Conservation (phyloP, 2,329 filamentous ascomycete genomes). For the Pyrenochaeta sp. region DNA sequence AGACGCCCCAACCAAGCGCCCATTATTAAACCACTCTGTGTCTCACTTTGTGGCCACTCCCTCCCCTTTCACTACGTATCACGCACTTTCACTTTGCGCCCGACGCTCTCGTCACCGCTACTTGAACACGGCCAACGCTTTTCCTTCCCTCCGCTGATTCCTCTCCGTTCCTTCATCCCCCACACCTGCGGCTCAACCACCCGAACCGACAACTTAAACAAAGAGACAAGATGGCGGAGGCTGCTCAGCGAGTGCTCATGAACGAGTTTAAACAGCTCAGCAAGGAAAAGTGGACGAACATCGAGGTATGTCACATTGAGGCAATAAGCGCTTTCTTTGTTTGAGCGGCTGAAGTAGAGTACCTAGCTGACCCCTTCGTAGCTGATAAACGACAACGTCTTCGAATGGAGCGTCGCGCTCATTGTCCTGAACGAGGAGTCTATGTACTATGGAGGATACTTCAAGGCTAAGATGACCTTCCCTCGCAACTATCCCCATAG, state of each 20-base stretch:
- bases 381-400: constrained; percentile 82
- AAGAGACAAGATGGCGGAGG: constrained; percentile 35
- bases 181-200: constrained; percentile 18
- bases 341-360: constrained; percentile 15
- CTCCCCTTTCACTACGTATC: constrained; percentile 3
- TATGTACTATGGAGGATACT: constrained; percentile 90
- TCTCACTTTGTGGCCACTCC: constrained; percentile 13
- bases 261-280: constrained; percentile 81
- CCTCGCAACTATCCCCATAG: constrained; percentile 87
- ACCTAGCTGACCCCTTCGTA: constrained; percentile 50
- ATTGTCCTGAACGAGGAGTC: constrained; percentile 94
- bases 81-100: constrained; percentile 2
- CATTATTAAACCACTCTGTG: constrained; percentile 14
- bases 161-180: constrained; percentile 12
- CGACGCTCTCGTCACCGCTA: constrained; percentile 7
- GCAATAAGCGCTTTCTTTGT: background rate
- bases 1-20: constrained; percentile 8
- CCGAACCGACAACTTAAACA: constrained; percentile 5
- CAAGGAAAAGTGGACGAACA: constrained; percentile 93
- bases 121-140: constrained; percentile 1
- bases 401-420: constrained; percentile 85
- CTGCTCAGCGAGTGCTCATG: constrained; percentile 83
- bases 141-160: background rate
- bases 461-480: constrained; percentile 90
- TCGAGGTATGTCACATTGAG: constrained; percentile 80